phyloP scores from a whole-genome alignment of 2,329 filamentous ascomycete species.

The Epichloe brachyelytri region DNA sequence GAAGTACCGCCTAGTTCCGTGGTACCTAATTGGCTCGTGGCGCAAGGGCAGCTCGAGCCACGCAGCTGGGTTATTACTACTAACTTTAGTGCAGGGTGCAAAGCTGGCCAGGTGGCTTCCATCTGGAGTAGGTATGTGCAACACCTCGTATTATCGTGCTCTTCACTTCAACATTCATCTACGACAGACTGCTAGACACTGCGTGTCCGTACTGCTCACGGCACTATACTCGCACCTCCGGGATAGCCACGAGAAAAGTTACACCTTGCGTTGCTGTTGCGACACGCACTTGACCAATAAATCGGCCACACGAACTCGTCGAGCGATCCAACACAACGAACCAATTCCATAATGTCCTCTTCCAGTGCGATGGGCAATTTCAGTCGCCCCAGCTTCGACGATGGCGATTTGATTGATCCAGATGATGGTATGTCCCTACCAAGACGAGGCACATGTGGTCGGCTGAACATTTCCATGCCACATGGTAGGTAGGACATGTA shows the following conservation, averaged over 20 bases:
- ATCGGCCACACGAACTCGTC: not conserved
- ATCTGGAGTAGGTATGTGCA: not conserved
- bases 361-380: slow-evolving; percentile 42
- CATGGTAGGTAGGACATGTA: not conserved
- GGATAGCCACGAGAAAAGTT: no score
- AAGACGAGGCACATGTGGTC: not conserved
- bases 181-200: not conserved
- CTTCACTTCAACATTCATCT: no score
- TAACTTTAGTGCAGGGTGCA: not conserved
- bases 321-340: not conserved
- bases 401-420: slow-evolving; percentile 65
- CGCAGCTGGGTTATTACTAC: not conserved
- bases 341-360: slow-evolving; percentile 28
- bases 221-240: not conserved
- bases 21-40: not conserved
- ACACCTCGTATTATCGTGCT: no score
- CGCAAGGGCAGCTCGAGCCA: not conserved
- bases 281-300: not conserved
- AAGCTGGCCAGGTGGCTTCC: slow-evolving; percentile 4
- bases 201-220: not conserved
- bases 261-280: not conserved
- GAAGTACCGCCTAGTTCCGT: no score
- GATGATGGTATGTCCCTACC: slow-evolving; percentile 51
- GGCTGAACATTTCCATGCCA: not conserved
- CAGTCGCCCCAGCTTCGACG: slow-evolving; percentile 46